phyloP scores from a whole-genome alignment of 768 basidiomycete genomes.

The Xerocomellus chrysenteron region DNA sequence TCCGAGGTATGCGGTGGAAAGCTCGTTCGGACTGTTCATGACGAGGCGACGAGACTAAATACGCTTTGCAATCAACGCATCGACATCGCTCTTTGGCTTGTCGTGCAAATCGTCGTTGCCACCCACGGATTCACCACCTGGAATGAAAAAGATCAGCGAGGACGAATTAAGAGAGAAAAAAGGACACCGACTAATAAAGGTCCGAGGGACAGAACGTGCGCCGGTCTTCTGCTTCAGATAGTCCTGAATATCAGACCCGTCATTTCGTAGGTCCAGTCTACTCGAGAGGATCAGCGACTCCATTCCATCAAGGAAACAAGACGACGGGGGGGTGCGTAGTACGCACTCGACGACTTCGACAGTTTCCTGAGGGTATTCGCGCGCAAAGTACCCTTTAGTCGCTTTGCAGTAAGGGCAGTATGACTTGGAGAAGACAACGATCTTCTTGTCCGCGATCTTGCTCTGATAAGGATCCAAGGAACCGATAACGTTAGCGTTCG shows the following conservation, averaged over 20 bases:
- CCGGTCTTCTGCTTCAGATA: constrained; percentile 64
- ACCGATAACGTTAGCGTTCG: constrained; percentile 34
- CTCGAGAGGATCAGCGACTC: background rate
- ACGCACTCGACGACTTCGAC: constrained; percentile 50
- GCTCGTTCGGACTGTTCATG: no score
- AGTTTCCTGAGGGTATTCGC: constrained; percentile 38
- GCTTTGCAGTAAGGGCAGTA: constrained; percentile 52
- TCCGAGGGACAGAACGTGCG: constrained; percentile 72
- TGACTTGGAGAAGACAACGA: constrained; percentile 61
- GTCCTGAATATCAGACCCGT: constrained; percentile 62
- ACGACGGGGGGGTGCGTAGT: background rate
- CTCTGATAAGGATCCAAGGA: constrained; percentile 38
- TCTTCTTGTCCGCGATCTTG: constrained; percentile 48
- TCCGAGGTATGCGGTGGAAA: constrained; percentile 1
- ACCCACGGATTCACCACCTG: constrained; percentile 22
- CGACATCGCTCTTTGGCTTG: background rate
- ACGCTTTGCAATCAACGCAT: constrained; percentile 11
- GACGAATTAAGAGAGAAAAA: no score
- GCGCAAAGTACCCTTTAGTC: constrained; percentile 48
- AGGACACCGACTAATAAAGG: constrained; percentile 63
- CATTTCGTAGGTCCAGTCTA: constrained; percentile 56
- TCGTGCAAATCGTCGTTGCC: constrained; percentile 20
- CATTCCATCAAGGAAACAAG: background rate
- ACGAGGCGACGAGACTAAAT: background rate
- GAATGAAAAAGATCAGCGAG: background rate